phyloP scores from a whole-genome alignment of 2,329 filamentous ascomycete species.

The Alternaria arborescens region DNA sequence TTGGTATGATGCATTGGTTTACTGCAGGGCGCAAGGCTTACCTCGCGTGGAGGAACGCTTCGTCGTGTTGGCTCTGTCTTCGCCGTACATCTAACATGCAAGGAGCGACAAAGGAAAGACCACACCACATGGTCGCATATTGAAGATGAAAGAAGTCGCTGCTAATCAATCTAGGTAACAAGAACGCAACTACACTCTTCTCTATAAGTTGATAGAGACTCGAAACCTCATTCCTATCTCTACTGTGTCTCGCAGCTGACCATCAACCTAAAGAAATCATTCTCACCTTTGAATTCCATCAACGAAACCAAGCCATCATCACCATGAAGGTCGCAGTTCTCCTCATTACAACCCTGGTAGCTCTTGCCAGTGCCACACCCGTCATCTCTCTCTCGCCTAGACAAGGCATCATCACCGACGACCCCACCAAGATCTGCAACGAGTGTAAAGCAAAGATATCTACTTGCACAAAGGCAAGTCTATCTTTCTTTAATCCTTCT shows the following conservation, averaged over 20 bases:
- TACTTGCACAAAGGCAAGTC: background rate
- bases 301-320: background rate
- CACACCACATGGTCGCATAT: background rate
- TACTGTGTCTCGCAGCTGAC: background rate
- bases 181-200: background rate
- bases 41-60: too few species aligned
- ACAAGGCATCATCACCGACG: background rate
- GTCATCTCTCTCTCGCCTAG: background rate
- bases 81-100: background rate
- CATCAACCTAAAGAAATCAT: background rate
- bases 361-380: background rate
- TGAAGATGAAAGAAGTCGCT: background rate
- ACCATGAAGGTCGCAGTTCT: background rate
- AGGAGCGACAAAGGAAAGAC: constrained; percentile 1
- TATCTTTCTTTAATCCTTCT: background rate
- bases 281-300: background rate
- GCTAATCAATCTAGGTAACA: background rate
- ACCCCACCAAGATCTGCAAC: background rate
- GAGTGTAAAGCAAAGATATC: background rate
- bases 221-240: background rate
- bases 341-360: background rate
- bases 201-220: background rate
- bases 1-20: background rate
- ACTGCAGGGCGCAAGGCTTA: background rate
- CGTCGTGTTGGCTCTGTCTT: background rate